Conservation (phyloP, 2,329 filamentous ascomycete genomes). For the Penicillium sp. region DNA sequence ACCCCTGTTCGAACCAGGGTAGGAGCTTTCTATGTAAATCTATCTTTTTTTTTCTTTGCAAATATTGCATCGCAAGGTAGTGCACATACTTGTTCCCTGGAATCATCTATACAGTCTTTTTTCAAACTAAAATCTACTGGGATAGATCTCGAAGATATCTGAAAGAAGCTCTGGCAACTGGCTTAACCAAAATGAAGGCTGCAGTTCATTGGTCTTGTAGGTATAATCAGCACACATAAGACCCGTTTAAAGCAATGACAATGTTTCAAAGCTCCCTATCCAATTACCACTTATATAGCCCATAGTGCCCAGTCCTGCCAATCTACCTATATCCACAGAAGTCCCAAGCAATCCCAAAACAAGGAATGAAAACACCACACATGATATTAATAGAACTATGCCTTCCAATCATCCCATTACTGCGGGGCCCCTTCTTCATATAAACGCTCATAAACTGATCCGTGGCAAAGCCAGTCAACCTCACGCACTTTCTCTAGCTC, state of each 20-base stretch:
- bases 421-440: slow-evolving; percentile 28
- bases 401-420: slow-evolving; percentile 13
- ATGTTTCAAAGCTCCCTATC: background rate
- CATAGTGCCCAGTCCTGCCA: background rate
- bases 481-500: slow-evolving; percentile 56
- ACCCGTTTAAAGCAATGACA: no score
- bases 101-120: background rate
- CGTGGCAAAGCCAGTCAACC: slow-evolving; percentile 60
- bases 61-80: background rate
- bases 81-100: background rate
- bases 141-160: no score
- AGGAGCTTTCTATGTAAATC: background rate
- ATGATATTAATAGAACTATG: slow-evolving; percentile 1
- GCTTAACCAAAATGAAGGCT: no score
- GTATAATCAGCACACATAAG: no score
- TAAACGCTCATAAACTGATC: slow-evolving; percentile 57
- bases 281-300: background rate
- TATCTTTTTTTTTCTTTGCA: background rate
- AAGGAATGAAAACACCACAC: background rate
- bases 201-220: no score
- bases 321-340: slow-evolving; percentile 4
- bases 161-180: no score
- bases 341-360: background rate
- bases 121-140: background rate
- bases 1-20: background rate